Evolutionary conservation across 2,329 filamentous ascomycete species (phyloP).

Genomic region (Pestalotiopsis sp.): DNA sequence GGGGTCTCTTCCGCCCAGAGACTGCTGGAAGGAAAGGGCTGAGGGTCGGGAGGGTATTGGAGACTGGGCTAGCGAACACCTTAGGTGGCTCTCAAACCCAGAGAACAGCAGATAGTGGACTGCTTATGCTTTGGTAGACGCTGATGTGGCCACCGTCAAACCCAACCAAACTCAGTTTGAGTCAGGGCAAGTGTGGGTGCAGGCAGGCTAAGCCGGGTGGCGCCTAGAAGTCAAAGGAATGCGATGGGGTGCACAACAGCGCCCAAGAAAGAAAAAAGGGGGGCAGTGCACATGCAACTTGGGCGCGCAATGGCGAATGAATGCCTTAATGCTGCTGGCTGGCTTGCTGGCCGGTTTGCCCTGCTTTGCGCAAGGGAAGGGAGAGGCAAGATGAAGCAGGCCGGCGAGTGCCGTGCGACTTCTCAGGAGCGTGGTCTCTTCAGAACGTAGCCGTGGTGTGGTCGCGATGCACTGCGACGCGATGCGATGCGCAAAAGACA

Average conservation of each 20-base stretch:
- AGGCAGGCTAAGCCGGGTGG: slow-evolving; percentile 15
- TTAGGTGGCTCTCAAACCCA: slow-evolving; percentile 19
- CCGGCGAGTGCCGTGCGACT: slow-evolving; percentile 2
- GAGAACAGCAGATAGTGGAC: slow-evolving; percentile 24
- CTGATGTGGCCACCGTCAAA: slow-evolving; percentile 37
- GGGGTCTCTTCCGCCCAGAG: background rate
- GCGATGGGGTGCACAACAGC: slow-evolving; percentile 18
- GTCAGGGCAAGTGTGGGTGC: slow-evolving; percentile 25
- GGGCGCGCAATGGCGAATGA: slow-evolving; percentile 16
- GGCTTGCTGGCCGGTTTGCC: slow-evolving; percentile 8
- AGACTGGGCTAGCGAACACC: background rate
- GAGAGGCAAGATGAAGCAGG: background rate
- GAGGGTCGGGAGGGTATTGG: background rate
- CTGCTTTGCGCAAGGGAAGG: background rate
- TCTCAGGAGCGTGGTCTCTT: background rate
- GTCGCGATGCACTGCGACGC: background rate
- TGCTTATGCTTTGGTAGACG: slow-evolving; percentile 19
- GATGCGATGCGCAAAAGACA: slow-evolving; percentile 5
- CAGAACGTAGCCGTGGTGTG: background rate
- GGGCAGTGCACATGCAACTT: slow-evolving; percentile 16
- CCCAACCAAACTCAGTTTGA: slow-evolving; percentile 36
- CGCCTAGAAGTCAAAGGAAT: slow-evolving; percentile 21
- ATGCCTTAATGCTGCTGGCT: slow-evolving; percentile 16
- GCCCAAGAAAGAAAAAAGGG: background rate
- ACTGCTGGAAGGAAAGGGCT: background rate